phyloP scores from a whole-genome alignment of 2,329 filamentous ascomycete species.

The Apiospora aurea region DNA sequence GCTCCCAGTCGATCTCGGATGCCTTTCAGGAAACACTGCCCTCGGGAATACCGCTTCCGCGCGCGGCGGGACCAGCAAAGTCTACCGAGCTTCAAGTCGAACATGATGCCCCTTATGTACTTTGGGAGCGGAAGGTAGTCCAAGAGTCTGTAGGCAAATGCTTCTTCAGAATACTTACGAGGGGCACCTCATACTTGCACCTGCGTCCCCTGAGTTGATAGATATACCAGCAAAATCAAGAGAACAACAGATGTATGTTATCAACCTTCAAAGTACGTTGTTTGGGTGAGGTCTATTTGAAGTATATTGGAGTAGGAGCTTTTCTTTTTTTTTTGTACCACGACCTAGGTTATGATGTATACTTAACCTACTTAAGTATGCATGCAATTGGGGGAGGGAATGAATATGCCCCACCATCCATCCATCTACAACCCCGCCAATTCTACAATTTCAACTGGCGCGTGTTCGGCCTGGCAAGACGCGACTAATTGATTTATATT shows the following conservation, averaged over 20 bases:
- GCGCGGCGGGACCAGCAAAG: conserved; percentile 40
- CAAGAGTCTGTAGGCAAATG: too few species aligned
- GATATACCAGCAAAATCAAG: not conserved
- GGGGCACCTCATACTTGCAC: not conserved
- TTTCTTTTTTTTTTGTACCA: too few species aligned
- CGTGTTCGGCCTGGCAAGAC: not conserved
- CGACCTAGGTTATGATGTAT: too few species aligned
- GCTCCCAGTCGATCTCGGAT: too few species aligned
- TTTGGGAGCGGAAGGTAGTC: too few species aligned
- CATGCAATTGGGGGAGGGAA: not conserved
- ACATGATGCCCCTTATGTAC: too few species aligned
- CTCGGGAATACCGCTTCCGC: conserved; percentile 54
- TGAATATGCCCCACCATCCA: conserved; percentile 11
- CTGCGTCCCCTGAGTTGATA: too few species aligned
- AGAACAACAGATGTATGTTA: not conserved
- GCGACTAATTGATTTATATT: not conserved
- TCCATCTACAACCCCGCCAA: conserved; percentile 16
- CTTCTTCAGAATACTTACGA: not conserved
- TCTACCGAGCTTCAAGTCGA: too few species aligned
- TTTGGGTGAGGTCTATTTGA: conserved; percentile 44
- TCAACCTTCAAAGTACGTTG: too few species aligned
- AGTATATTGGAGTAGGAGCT: not conserved
- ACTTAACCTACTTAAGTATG: too few species aligned
- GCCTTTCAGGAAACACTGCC: conserved; percentile 45
- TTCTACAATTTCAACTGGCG: conserved; percentile 16